Base-by-base conservation (phyloP, 495 filamentous ascomycete species). In the Penicillium maclennaniae region DNA sequence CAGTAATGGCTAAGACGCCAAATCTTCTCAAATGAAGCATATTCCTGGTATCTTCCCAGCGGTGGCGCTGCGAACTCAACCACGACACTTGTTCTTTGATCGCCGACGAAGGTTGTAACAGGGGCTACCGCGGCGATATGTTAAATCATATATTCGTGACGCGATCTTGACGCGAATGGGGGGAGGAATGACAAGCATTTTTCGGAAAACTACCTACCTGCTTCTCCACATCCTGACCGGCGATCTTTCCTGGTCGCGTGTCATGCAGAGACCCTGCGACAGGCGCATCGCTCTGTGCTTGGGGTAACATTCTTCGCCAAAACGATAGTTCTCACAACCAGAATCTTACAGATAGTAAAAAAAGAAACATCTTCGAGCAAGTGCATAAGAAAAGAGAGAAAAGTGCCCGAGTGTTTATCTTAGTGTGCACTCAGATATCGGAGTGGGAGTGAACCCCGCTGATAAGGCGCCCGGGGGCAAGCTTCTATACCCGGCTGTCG, bases 221-320 rank as follows among this genome's bases (percentile, higher is more conserved):
- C 37, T 69, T 71, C 68, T 69, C 70, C 63, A 62, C 67, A 68
- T 71, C 64, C 49, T 53, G 63, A 43, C 39, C 45, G 49, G 45
- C 17, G 43, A 55, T 55, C 43, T 36, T 47, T 14, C 7, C 39
- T 43, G 38, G 3, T 9, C 3, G 45, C 45, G 39, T 55, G 7
- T 1, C 42, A 27, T n/a, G 20, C 12, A 23, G 20, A n/a, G 2
- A 20, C 14, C 23, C 5, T 47, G 27, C 49, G n/a, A 38, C 19
- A 19, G 14, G 36, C 10, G 17, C 34, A 10, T 43, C 10, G 12
- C 39, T 17, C 21, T 17, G 9, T 31, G 10, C 1, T 34, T 4
- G 8, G 31, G 10, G 31, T 12, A 12, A 34, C 27, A 31, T 34
- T 34, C 5, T 34, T 34, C 8, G 31, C 15, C 31, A 14, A 12